Percentiles rank a stretch among this genome's conserved stretches.
Conservation (phyloP, 257 asterid genomes). For the Knoxia roxburghii region DNA sequence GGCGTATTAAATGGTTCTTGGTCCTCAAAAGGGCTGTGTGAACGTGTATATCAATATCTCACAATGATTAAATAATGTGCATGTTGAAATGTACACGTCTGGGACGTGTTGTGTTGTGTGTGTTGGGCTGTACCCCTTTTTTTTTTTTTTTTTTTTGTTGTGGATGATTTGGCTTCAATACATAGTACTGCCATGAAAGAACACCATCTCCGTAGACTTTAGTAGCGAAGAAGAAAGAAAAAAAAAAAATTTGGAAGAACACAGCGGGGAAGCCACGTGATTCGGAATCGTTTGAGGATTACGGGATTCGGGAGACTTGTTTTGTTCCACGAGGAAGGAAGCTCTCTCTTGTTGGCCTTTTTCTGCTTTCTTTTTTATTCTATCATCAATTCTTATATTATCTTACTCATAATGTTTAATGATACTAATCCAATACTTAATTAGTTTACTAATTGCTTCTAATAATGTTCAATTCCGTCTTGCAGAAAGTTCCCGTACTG, state of each 20-base stretch:
- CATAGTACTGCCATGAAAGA: no score
- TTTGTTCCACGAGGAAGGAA: conserved; percentile 12
- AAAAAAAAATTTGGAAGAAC: conserved; percentile 1
- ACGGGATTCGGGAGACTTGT: conserved; percentile 10
- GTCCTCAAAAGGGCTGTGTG: neutral
- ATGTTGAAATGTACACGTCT: neutral
- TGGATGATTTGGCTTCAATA: no score
- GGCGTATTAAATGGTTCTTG: neutral
- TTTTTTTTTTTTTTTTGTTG: neutral
- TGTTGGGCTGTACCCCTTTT: neutral
- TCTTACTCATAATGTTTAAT: no score
- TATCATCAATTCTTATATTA: neutral
- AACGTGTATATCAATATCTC: neutral
- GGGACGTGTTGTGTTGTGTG: neutral
- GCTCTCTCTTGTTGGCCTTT: no score
- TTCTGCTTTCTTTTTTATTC: neutral
- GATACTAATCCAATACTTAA: no score
- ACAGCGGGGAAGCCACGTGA: conserved; percentile 63
- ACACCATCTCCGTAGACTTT: no score
- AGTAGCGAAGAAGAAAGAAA: no score
- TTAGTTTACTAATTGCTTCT: no score
- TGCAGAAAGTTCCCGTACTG: no score
- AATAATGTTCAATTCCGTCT: no score
- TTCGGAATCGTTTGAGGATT: conserved; percentile 23
- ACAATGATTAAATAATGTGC: neutral